phyloP scores from a whole-genome alignment of 345 rosid genomes.

The Populus ilicifolia region DNA sequence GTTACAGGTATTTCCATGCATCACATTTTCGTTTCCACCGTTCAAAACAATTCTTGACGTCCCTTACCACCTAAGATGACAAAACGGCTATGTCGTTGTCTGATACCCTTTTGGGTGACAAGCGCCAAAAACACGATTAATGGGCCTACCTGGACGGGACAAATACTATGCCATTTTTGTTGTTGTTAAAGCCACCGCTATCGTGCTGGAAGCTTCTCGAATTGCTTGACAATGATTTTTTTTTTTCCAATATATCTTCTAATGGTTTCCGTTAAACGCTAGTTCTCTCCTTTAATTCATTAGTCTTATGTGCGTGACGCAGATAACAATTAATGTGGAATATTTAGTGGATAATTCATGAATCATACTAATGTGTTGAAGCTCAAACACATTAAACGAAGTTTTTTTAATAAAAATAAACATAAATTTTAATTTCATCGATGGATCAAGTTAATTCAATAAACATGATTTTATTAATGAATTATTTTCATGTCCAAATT shows the following conservation, averaged over 20 bases:
- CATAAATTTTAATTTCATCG: no score
- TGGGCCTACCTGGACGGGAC: background rate
- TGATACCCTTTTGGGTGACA: conserved; percentile 8
- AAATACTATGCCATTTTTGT: background rate
- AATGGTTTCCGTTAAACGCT: background rate
- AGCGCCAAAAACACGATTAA: background rate
- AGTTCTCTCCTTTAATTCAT: background rate
- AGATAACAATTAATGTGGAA: no score
- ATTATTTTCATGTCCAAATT: no score
- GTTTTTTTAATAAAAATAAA: no score
- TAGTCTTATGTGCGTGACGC: no score
- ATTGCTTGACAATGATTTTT: no score
- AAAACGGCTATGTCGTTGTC: conserved; percentile 3
- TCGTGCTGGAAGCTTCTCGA: background rate
- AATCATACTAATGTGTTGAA: no score
- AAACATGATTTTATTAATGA: no score
- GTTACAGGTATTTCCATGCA: background rate
- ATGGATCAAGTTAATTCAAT: no score
- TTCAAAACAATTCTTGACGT: background rate
- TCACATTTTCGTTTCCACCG: background rate
- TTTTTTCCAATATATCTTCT: background rate
- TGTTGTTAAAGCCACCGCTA: background rate
- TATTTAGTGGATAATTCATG: no score
- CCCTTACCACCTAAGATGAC: background rate
- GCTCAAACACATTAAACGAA: no score